phyloP scores from a whole-genome alignment of 306 rosid species.

The Vigna hirtella region DNA sequence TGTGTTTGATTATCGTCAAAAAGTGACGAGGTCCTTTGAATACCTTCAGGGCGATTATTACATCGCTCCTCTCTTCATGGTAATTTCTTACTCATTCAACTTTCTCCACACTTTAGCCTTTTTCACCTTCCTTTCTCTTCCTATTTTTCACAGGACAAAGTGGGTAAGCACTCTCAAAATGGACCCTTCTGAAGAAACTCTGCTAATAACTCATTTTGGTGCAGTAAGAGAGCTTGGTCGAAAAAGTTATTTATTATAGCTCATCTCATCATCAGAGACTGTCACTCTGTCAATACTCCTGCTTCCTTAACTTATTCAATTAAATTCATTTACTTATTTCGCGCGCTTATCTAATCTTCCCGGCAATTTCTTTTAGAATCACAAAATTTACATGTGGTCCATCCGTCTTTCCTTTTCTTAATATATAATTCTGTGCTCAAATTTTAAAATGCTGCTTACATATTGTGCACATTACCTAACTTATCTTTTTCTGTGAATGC shows the following conservation, averaged over 20 bases:
- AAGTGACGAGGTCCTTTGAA: conserved; percentile 81
- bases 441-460: conserved; percentile 20
- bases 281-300: not conserved
- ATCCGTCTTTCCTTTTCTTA: conserved; percentile 18
- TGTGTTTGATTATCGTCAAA: conserved; percentile 97
- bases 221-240: conserved; percentile 52
- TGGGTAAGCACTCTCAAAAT: conserved; percentile 78
- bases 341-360: not conserved
- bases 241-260: conserved; percentile 8
- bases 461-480: conserved; percentile 16
- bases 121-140: conserved; percentile 36
- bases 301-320: not conserved
- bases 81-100: conserved; percentile 22
- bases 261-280: not conserved
- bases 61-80: conserved; percentile 97
- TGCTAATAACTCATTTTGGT: conserved; percentile 53
- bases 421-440: not conserved
- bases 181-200: conserved; percentile 41
- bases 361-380: not conserved
- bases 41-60: conserved; percentile 91
- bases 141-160: conserved; percentile 86
- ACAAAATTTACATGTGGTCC: not conserved
- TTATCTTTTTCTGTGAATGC: conserved; percentile 49
- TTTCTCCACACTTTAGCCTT: not conserved
- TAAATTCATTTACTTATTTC: not conserved